Evolutionary conservation across 2,329 filamentous ascomycete genomes (phyloP), one percentile per base, ranked within the genome.

Genomic region (Monilinia aucupariae): DNA sequence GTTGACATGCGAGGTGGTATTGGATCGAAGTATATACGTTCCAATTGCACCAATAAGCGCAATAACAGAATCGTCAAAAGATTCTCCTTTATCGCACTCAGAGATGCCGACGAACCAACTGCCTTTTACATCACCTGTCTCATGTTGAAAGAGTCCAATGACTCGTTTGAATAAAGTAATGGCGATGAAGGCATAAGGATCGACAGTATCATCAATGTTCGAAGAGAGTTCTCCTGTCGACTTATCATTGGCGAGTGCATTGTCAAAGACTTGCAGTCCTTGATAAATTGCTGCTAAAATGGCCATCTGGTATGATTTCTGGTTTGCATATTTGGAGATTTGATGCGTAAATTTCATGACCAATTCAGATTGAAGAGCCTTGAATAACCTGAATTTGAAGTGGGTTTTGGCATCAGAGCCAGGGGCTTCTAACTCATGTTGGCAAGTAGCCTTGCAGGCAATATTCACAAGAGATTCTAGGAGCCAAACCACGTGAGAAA

Each of bases 281-380:
- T 64, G 60, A n/a, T 61, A 67, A 20, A 72, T 64, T 15, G 69
- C 63, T 43, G 67, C 68, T 27, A 73, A 39, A 43, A 73, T 62
- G 4, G 64, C 62, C 49, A 64, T 65, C 7, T 67, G 61, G 60
- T 71, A 73, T 8, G 59, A 48, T 27, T 64, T 13, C 32, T 72
- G 70, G 15, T 61, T 64, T 17, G 61, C 50, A 25, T 58, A 41
- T 20, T 55, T 22, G 10, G 70, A 47, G 15, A 68, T 13, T 39
- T 32, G 17, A 12, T 64, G 61, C 7, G 61, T 47, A 17, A 71
- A 51, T 22, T 67, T 66, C 15, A 58, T 27, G 7, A 72, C 17
- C 22, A 73, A 52, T 20, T 63, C 61, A 10, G 60, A 43, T 13
- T 67, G 64, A 30, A 68, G 64, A 17, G 60, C 60, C 54, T 69